Evolutionary conservation across 2,329 filamentous ascomycete species (phyloP).

Genomic region (Ceratocystis huliohia): DNA sequence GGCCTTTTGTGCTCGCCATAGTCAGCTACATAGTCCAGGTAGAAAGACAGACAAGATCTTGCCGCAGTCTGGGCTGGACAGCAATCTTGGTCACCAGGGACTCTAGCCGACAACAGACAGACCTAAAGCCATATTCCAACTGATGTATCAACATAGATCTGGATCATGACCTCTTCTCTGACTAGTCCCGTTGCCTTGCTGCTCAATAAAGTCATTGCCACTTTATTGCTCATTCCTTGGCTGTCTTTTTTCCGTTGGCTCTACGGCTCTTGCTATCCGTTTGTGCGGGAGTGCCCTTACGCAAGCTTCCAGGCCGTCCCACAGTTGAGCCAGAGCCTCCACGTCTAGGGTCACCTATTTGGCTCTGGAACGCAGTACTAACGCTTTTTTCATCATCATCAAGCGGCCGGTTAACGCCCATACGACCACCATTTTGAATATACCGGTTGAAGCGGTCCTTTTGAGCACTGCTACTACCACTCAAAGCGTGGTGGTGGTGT

Average conservation of each 20-base stretch:
- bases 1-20: background rate
- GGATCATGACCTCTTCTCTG: background rate
- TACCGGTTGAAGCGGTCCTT: slow-evolving; percentile 83
- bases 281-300: background rate
- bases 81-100: background rate
- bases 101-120: background rate
- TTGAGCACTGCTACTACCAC: slow-evolving; percentile 24
- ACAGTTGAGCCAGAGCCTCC: slow-evolving; percentile 26
- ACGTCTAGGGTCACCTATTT: slow-evolving; percentile 48
- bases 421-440: slow-evolving; percentile 69
- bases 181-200: background rate
- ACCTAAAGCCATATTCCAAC: background rate
- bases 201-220: background rate
- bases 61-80: background rate
- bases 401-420: slow-evolving; percentile 51
- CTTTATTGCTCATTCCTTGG: slow-evolving; percentile 13
- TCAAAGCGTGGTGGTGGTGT: slow-evolving; percentile 8
- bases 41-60: background rate
- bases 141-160: background rate
- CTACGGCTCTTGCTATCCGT: slow-evolving; percentile 5
- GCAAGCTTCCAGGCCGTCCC: background rate
- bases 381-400: slow-evolving; percentile 95
- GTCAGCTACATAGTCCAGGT: background rate
- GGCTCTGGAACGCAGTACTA: slow-evolving; percentile 92
- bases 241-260: slow-evolving; percentile 11